Percentiles rank a stretch among this genome's conserved stretches.
Conservation (phyloP, 495 filamentous ascomycete species). For the Aspergillus baeticus region DNA sequence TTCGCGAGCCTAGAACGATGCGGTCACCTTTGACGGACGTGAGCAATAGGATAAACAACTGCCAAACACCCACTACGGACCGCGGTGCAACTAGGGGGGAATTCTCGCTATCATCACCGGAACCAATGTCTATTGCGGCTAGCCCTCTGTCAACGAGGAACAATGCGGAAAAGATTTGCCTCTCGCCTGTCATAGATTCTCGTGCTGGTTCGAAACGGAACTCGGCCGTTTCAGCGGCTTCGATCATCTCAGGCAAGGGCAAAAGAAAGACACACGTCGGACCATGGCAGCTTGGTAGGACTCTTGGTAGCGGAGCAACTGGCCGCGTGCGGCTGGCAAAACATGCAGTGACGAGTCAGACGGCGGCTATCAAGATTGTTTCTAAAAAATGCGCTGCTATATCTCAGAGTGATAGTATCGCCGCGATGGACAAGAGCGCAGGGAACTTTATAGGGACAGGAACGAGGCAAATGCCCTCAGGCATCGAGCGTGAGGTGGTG, state of each 20-base stretch:
- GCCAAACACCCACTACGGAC: slow-evolving; percentile 25
- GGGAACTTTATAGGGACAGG: slow-evolving; percentile 40
- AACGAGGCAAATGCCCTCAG: slow-evolving; percentile 71
- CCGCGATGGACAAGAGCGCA: slow-evolving; percentile 61
- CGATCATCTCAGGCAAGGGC: slow-evolving; percentile 58
- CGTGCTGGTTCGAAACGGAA: slow-evolving; percentile 59
- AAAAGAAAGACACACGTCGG: slow-evolving; percentile 77
- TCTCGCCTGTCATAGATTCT: slow-evolving; percentile 54
- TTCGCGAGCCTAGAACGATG: slow-evolving; percentile 23
- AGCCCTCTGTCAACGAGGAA: slow-evolving; percentile 30
- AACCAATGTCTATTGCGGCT: slow-evolving; percentile 39
- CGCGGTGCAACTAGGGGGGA: slow-evolving; percentile 25
- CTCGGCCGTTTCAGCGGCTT: slow-evolving; percentile 70
- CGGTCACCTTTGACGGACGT: slow-evolving; percentile 52
- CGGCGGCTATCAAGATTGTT: slow-evolving; percentile 92
- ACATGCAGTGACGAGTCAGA: slow-evolving; percentile 69
- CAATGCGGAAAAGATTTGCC: slow-evolving; percentile 50
- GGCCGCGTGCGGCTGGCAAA: slow-evolving; percentile 79
- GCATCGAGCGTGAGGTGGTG: slow-evolving; percentile 87
- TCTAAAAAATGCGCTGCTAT: slow-evolving; percentile 70
- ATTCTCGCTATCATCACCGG: slow-evolving; percentile 29
- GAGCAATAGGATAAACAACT: slow-evolving; percentile 46
- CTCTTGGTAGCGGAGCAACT: slow-evolving; percentile 80
- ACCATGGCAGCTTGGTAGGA: slow-evolving; percentile 87
- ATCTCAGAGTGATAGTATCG: slow-evolving; percentile 73